phyloP scores from a whole-genome alignment of 257 asterid species.

The Leonotis leonurus region DNA sequence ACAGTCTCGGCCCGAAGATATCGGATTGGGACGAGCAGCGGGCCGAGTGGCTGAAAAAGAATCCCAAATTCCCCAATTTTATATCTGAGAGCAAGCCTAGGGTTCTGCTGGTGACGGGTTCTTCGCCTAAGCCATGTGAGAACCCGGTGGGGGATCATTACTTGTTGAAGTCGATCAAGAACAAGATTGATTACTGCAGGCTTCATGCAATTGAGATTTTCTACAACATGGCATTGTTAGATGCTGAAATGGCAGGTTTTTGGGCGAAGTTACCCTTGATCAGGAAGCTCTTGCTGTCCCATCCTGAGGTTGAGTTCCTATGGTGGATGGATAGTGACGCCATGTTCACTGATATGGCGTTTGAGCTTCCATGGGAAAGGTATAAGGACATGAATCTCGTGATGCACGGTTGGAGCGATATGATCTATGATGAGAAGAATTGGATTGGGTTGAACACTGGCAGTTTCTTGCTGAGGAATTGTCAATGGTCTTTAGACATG shows the following conservation, averaged over 20 bases:
- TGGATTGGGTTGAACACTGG: slow-evolving; percentile 56
- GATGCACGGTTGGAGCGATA: slow-evolving; percentile 45
- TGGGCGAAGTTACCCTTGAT: slow-evolving; percentile 47
- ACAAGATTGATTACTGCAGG: slow-evolving; percentile 48
- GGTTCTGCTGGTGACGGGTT: slow-evolving; percentile 42
- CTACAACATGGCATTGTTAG: slow-evolving; percentile 43
- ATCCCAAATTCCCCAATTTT: slow-evolving; percentile 36
- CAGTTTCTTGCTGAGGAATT: slow-evolving; percentile 43
- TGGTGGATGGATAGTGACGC: slow-evolving; percentile 73
- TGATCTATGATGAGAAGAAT: slow-evolving; percentile 39
- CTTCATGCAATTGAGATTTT: slow-evolving; percentile 42
- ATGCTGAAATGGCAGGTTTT: slow-evolving; percentile 53
- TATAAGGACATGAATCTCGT: slow-evolving; percentile 40
- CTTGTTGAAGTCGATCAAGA: slow-evolving; percentile 42
- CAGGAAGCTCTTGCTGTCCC: slow-evolving; percentile 37
- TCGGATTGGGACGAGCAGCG: slow-evolving; percentile 48
- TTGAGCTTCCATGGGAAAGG: slow-evolving; percentile 52
- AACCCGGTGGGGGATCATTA: slow-evolving; percentile 53
- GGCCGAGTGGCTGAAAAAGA: slow-evolving; percentile 29
- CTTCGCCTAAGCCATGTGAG: slow-evolving; percentile 48
- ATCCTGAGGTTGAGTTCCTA: slow-evolving; percentile 48
- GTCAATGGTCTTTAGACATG: slow-evolving; percentile 49
- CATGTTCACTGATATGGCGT: slow-evolving; percentile 46
- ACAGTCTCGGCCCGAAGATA: slow-evolving; percentile 40
- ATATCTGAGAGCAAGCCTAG: slow-evolving; percentile 32